These are phyloP conservation scores for Metschnikowia aberdeeniae DNA, from an alignment of 805 yeast genomes.

Conservation along the genomic window DNA sequence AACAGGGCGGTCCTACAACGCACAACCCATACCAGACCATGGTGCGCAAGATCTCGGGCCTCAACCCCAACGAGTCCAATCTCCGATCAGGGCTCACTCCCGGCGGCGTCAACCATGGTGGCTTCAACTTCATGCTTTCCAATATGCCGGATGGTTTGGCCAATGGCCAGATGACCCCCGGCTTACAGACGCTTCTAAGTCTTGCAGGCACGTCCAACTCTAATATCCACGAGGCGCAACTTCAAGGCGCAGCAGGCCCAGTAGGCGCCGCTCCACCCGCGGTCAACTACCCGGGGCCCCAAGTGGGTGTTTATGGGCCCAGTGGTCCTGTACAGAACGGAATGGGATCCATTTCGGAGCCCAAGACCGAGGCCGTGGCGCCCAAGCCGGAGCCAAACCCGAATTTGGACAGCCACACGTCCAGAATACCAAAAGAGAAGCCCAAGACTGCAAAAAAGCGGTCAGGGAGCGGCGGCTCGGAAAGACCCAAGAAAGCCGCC, in stretches of 20 bases:
- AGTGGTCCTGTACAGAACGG: neutral
- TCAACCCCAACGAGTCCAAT: constrained; percentile 74
- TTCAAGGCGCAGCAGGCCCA: neutral
- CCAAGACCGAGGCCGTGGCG: neutral
- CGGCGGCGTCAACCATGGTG: constrained; percentile 30
- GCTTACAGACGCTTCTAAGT: constrained; percentile 38
- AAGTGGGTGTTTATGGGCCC: neutral
- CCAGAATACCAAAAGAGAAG: constrained; percentile 1
- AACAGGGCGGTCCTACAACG: constrained; percentile 5
- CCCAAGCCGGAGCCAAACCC: neutral
- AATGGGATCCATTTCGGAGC: neutral
- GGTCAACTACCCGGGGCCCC: neutral
- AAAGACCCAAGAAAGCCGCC: constrained; percentile 10
- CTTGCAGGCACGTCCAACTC: constrained; percentile 14
- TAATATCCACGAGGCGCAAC: neutral
- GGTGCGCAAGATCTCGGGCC: constrained; percentile 47
- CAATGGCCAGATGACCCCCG: constrained; percentile 48
- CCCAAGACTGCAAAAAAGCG: constrained; percentile 4
- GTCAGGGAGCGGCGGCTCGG: constrained; percentile 4
- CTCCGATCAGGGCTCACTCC: constrained; percentile 72
- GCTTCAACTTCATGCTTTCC: constrained; percentile 35
- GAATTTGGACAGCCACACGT: neutral
- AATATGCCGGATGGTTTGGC: constrained; percentile 35
- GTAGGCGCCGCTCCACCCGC: neutral
- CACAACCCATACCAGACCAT: constrained; percentile 21